Percentiles rank a stretch among this genome's conserved stretches.
Conservation (phyloP, 257 asterid genomes). For the Agastache rugosa region DNA sequence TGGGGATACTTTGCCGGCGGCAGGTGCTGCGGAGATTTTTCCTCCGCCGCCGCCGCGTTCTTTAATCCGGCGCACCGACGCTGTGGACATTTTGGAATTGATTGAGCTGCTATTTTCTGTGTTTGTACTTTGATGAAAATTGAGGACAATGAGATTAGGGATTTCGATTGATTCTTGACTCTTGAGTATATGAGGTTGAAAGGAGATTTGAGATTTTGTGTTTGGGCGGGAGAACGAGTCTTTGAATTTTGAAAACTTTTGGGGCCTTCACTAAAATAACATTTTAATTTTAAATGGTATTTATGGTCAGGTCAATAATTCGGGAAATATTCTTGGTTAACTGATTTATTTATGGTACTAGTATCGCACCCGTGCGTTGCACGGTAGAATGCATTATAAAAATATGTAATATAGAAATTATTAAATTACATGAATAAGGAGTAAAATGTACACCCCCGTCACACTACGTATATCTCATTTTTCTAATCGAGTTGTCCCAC, state of each 20-base stretch:
- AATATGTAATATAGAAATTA: no score
- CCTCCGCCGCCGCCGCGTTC: constrained; percentile 59
- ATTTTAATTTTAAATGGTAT: neutral
- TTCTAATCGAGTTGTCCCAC: no score
- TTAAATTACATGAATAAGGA: no score
- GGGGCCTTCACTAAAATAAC: neutral
- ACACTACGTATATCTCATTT: no score
- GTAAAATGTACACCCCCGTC: no score
- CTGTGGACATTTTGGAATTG: constrained; percentile 44
- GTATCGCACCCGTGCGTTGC: no score
- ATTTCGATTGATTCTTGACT: neutral
- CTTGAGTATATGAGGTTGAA: constrained; percentile 6
- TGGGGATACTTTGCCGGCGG: constrained; percentile 51
- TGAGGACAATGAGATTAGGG: neutral
- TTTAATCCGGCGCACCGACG: constrained; percentile 66
- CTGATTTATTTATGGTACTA: neutral
- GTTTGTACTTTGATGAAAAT: constrained; percentile 14
- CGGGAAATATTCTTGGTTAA: neutral
- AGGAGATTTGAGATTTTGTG: neutral
- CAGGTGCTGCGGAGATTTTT: constrained; percentile 31
- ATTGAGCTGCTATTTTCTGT: constrained; percentile 7
- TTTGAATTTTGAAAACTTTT: constrained; percentile 29
- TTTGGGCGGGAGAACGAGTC: constrained; percentile 36
- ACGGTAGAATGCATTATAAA: no score
- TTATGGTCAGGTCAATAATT: neutral